Conservation (phyloP, 345 rosid species). For the Sonneratia caseolaris region DNA sequence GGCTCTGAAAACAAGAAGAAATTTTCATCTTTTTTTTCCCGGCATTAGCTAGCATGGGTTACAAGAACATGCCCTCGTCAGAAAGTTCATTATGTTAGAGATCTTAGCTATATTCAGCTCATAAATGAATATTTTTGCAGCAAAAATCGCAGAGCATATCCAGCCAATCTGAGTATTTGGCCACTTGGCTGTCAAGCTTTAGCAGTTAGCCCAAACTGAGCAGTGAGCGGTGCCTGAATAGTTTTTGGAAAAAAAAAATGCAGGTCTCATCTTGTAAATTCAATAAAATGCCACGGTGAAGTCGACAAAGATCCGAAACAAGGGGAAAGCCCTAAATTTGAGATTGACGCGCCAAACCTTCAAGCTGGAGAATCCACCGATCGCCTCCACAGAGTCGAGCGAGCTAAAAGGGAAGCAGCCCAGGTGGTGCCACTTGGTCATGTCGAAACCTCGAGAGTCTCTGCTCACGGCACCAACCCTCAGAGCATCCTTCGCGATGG, state of each 20-base stretch:
- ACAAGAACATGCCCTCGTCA: not conserved
- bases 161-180: too few species aligned
- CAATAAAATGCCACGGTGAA: too few species aligned
- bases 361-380: constrained; percentile 51
- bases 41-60: not conserved
- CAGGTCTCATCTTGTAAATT: too few species aligned
- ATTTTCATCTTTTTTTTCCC: not conserved
- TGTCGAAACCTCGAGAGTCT: constrained; percentile 59
- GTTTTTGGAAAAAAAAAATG: too few species aligned
- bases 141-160: too few species aligned
- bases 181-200: too few species aligned
- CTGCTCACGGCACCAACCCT: constrained; percentile 52
- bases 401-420: constrained; percentile 43
- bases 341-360: constrained; percentile 29
- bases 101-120: not conserved
- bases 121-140: too few species aligned
- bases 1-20: constrained; percentile 22
- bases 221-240: too few species aligned
- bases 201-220: too few species aligned
- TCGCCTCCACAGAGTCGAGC: constrained; percentile 29
- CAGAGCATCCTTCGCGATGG: constrained; percentile 38
- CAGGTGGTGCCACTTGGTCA: constrained; percentile 74
- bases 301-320: not conserved
- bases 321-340: constrained; percentile 2
- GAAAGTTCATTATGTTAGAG: not conserved